Base-by-base conservation (phyloP, 768 basidiomycete species). In the Amanita subjunquillea region DNA sequence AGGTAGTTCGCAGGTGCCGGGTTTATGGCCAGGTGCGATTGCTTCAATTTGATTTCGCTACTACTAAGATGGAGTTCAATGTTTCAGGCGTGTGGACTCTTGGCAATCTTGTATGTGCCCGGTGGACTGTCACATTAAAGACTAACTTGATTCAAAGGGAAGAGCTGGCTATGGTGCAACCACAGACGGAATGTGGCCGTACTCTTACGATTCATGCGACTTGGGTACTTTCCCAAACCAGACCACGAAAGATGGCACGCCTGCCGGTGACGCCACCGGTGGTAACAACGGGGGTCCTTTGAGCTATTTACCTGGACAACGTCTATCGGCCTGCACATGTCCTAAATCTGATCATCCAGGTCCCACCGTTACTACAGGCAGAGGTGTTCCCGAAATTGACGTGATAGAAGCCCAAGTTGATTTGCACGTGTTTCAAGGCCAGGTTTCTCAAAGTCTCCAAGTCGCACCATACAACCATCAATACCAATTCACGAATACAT, bases 331-430 rank as follows among this genome's bases (percentile, higher is more conserved):
- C 1, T 98, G 94, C 66, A 94, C 92, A 2, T 98, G 94, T 63
- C 68, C 85, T 0, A 82, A 80, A 10, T 79, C 80, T 27, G 89
- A 91, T 58, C 94, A 98, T 63, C 94, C 94, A 2, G 94, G 94
- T 9, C 94, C 94, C 3, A 73, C 60, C 54, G 73, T 75, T 50
- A 74, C 66, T 27, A 70, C 69, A 13, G 91, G 91, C 15, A 81
- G 94, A 48, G 82, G 82, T 30, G 89, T 85, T 1, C 94, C 95
- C 1, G 95, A 98, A 71, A 91, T 97, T 59, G 94, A 97, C 66
- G 75, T 98, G 55, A 63, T 95, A 54, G 94, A 98, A 71, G 82
- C 91, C 0, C 86, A 92, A 64, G 76, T 85, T 53, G 67, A 91
- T 59, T 59, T 74, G 2, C 55, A 49, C 51, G 54, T 67, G 3